phyloP scores from a whole-genome alignment of 108 stramenopile genomes.

The Discostella stelligeroides region DNA sequence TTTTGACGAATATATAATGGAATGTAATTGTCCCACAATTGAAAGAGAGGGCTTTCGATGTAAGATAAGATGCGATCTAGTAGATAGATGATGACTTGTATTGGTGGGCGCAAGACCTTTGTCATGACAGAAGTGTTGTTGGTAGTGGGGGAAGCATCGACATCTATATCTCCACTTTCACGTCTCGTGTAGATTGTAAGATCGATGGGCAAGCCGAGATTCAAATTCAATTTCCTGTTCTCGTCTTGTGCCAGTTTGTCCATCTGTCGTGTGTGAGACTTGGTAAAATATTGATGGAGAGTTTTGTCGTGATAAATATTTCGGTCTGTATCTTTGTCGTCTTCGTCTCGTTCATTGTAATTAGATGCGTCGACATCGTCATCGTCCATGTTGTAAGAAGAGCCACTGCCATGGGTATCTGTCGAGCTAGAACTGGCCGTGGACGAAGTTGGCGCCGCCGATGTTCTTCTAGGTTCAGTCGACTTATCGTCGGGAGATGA shows the following conservation, averaged over 20 bases:
- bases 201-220: constrained; percentile 65
- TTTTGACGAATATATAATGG: constrained; percentile 53
- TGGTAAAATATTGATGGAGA: constrained; percentile 15
- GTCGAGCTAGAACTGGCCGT: no score
- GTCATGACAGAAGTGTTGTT: not conserved
- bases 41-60: constrained; percentile 53
- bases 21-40: constrained; percentile 47
- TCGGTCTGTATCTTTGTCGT: no score
- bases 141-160: not conserved
- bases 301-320: not conserved
- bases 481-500: no score
- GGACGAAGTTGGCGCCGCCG: no score
- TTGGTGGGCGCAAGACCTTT: constrained; percentile 32
- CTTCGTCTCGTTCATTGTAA: no score
- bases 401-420: no score
- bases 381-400: no score
- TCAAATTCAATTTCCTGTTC: constrained; percentile 58
- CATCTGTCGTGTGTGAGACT: constrained; percentile 4
- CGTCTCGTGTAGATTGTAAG: constrained; percentile 42
- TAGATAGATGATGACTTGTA: constrained; percentile 31
- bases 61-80: constrained; percentile 42
- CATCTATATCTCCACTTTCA: constrained; percentile 1
- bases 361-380: no score
- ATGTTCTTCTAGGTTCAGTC: no score
- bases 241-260: constrained; percentile 45